Evolutionary conservation across 352 stramenopile species (phyloP), one percentile per base, ranked within the genome.

Genomic region (Aphanomyces stellatus): DNA sequence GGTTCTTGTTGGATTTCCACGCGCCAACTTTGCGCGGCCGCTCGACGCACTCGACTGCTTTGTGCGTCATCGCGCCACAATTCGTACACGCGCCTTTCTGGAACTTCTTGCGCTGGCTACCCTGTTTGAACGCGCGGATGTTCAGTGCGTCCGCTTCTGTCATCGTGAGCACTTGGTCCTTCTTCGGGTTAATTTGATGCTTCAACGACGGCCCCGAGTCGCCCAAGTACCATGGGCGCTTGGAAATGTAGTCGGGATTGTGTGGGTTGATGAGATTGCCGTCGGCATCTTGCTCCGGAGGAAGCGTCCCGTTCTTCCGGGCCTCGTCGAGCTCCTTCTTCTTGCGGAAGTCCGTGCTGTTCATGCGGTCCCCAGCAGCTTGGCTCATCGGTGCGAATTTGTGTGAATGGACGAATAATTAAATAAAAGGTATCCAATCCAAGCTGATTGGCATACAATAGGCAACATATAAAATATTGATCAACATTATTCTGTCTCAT

Each of bases 161-260:
- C 72, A 96, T 91, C 17, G 81, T 93, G 24, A 97, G 79, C 64
- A 97, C 41, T 62, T 95, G 94, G 67, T 90, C 89, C 70, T 96
- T 82, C 65, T 96, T 94, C 69, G 98, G 78, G 55, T 91, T 69
- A 56, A 85, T 91, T 79, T 99, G 95, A 76, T 99, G 95, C 67
- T 98, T 97, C 53, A 99, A 81, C 41, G 92, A 97, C 28, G 94
- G 90, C 33, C 92, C 92, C 51, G 80, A 88, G 71, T 97, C 82
- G 62, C 92, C 96, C 51, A 99, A 78, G 79, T 99, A 99, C 97
- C 97, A 99, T 55, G 97, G 97, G 70, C 93, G 86, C 78, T 99
- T 98, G 51, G 90, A 98, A 73, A 99, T 99, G 80, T 98, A 99
- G 78, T 99, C 96, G 46, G 97, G 97, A 76, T 99, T 99, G 85